These are phyloP conservation scores for Aspergillus caelatus DNA, from an alignment of 2,329 filamentous ascomycete species.

Conservation along the genomic window DNA sequence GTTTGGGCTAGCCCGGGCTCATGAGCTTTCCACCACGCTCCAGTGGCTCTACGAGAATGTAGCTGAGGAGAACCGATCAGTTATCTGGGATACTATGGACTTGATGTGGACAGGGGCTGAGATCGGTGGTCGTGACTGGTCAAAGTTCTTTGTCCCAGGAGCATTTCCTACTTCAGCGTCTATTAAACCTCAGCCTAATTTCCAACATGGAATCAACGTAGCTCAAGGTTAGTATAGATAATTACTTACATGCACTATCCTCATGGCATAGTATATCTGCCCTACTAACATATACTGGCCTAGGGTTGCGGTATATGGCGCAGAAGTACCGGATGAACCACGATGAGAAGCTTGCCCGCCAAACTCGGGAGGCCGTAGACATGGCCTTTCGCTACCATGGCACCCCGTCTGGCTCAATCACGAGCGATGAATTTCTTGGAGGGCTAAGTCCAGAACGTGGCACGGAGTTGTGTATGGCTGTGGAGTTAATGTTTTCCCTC, in stretches of 20 bases:
- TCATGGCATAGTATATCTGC: not conserved
- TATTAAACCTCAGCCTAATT: conserved; percentile 28
- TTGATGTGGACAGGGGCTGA: conserved; percentile 43
- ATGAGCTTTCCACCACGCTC: conserved; percentile 51
- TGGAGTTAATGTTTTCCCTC: conserved; percentile 56
- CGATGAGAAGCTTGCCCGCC: conserved; percentile 46
- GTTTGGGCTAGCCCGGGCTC: conserved; percentile 44
- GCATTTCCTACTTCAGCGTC: conserved; percentile 40
- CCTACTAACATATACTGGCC: not conserved
- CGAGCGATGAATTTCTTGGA: conserved; percentile 54
- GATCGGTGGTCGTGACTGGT: conserved; percentile 35
- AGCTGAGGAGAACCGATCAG: not conserved
- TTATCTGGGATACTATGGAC: conserved; percentile 48
- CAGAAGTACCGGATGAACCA: conserved; percentile 50
- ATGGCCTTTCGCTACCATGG: conserved; percentile 54
- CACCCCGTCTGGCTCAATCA: conserved; percentile 51
- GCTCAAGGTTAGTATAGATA: conserved; percentile 38
- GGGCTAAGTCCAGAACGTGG: conserved; percentile 48
- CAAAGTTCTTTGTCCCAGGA: conserved; percentile 42
- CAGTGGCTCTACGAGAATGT: conserved; percentile 53
- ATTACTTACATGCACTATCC: not conserved
- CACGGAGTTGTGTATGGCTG: conserved; percentile 56
- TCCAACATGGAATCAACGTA: conserved; percentile 54
- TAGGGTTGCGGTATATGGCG: conserved; percentile 46
- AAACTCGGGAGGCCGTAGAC: conserved; percentile 48